These are phyloP conservation scores for Ganoderma leucocontextum DNA, from an alignment of 1,284 basidiomycete genomes.

Conservation along the genomic window DNA sequence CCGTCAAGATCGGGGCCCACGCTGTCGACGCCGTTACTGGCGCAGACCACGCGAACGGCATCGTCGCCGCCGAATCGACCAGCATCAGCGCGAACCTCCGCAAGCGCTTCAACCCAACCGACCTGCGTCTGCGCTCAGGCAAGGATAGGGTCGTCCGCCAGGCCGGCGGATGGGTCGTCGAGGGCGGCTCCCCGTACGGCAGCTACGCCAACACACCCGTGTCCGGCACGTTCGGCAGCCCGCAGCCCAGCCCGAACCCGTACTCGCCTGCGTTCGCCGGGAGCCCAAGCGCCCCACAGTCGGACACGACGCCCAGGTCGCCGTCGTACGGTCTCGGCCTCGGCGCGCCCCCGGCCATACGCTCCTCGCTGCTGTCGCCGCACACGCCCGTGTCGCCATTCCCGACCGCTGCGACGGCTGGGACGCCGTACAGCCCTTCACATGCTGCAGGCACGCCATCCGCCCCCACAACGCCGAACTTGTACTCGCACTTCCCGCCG, in stretches of 20 bases:
- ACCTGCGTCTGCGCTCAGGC: conserved; percentile 52
- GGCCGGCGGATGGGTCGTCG: conserved; percentile 54
- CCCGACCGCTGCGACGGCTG: conserved; percentile 37
- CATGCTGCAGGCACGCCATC: conserved; percentile 23
- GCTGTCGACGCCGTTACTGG: conserved; percentile 75
- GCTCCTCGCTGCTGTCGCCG: conserved; percentile 21
- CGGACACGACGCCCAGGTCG: conserved; percentile 37
- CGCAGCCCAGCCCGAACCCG: conserved; percentile 39
- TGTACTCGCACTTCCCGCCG: conserved; percentile 49
- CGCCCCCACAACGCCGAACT: conserved; percentile 35
- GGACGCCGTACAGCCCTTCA: conserved; percentile 36
- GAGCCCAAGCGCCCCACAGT: conserved; percentile 40
- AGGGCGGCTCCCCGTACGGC: conserved; percentile 49
- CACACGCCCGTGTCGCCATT: conserved; percentile 27
- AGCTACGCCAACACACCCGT: conserved; percentile 51
- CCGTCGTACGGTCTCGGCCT: conserved; percentile 43
- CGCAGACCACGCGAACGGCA: conserved; percentile 59
- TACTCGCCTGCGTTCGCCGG: conserved; percentile 30
- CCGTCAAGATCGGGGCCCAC: conserved; percentile 71
- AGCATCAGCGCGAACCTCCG: conserved; percentile 54
- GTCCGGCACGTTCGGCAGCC: conserved; percentile 44
- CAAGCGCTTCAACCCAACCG: conserved; percentile 55
- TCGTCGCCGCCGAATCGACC: conserved; percentile 70
- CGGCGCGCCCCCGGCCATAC: conserved; percentile 37
- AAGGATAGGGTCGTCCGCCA: conserved; percentile 45